A percentile compares a stretch with the other conserved stretches of the same genome.
phyloP scores from a whole-genome alignment of 176 grass and related monocot genomes.

The Ensete glaucum region DNA sequence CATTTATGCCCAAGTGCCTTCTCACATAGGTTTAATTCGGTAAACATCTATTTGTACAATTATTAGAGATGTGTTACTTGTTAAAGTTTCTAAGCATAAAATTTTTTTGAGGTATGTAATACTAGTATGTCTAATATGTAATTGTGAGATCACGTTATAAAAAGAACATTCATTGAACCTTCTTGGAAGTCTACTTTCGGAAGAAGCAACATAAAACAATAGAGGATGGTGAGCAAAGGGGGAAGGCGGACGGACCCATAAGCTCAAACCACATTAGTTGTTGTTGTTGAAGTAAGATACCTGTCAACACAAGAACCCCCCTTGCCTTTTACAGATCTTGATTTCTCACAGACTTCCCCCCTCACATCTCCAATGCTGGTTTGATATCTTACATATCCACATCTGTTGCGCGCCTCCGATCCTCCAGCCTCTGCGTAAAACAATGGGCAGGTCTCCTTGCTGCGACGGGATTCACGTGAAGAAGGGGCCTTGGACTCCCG shows the following conservation, averaged over 20 bases:
- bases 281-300: neutral
- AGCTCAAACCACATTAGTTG: neutral
- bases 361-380: no score
- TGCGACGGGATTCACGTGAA: neutral
- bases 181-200: neutral
- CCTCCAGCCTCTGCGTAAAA: neutral
- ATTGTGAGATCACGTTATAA: no score
- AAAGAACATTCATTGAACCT: neutral
- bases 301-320: neutral
- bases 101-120: no score
- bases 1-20: no score
- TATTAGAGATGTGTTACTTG: no score
- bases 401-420: neutral
- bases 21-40: no score
- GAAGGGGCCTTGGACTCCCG: slow-evolving; percentile 6
- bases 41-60: no score
- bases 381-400: neutral
- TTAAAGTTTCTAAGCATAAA: no score
- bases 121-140: no score
- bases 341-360: neutral
- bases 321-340: neutral
- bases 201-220: neutral
- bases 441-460: slow-evolving; percentile 12
- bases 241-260: neutral
- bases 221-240: no score